Evolutionary conservation across 2,329 filamentous ascomycete species (phyloP), one percentile per base, ranked within the genome.

Genomic region (Orbilia quercus): DNA sequence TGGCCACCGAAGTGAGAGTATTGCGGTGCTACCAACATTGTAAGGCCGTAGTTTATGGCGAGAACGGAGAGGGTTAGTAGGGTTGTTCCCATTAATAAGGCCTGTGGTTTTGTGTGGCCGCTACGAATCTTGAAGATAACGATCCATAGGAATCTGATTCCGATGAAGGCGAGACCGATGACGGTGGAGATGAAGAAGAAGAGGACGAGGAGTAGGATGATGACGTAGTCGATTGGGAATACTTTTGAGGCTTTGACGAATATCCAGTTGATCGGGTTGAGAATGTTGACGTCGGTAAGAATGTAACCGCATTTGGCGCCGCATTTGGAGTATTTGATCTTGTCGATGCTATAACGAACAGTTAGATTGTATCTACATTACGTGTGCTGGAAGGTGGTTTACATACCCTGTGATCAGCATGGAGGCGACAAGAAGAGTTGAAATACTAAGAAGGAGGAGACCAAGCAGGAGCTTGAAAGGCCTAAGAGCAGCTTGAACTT

Each of bases 111-210:
- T 0, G 94, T 98, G 77, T 93, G 88, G 25, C 92, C 92, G 79
- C 90, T 91, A 78, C 92, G 88, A 78, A 99, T 94, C 80, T 90
- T 89, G 85, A 98, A 98, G 78, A 99, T 88, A 69, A 87, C 90
- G 77, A 99, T 85, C 95, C 95, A 99, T 58, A 99, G 86, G 84
- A 99, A 96, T 76, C 95, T 91, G 78, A 99, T 96, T 48, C 95
- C 95, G 67, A 97, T 87, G 0, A 88, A 87, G 2, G 92, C 91
- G 59, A 98, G 88, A 14, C 95, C 95, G 1, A 92, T 87, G 57
- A 99, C 89, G 7, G 92, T 93, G 78, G 91, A 90, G 81, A 87
- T 89, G 82, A 99, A 98, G 80, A 99, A 89, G 77, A 97, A 87
- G 0, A 98, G 83, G 0, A 96, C 87, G 7, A 99, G 82, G 0